phyloP scores from a whole-genome alignment of 2,329 filamentous ascomycete species.

The Lachnum nothofagi region DNA sequence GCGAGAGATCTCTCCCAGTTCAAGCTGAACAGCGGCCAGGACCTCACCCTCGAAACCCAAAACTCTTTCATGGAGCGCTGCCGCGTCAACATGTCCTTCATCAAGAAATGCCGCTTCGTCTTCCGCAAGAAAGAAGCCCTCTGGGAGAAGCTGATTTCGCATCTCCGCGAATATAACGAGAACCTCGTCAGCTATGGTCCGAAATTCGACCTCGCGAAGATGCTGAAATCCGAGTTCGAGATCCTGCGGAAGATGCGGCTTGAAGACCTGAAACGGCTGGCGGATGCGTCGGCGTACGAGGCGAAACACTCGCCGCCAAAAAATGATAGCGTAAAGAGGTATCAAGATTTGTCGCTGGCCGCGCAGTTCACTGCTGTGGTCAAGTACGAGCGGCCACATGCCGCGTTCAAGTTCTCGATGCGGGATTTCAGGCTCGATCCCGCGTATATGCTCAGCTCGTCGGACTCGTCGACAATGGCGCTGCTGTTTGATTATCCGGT shows the following conservation, averaged over 20 bases:
- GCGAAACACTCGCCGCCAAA: constrained; percentile 14
- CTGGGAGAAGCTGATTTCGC: constrained; percentile 21
- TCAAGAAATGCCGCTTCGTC: constrained; percentile 25
- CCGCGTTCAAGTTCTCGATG: constrained; percentile 25
- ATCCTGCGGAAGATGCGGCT: constrained; percentile 20
- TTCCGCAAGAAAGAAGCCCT: constrained; percentile 21
- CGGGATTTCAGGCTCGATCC: constrained; percentile 25
- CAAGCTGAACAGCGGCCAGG: constrained; percentile 19
- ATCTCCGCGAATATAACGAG: constrained; percentile 22
- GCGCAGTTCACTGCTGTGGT: constrained; percentile 25
- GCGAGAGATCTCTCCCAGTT: constrained; percentile 24
- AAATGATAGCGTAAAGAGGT: constrained; percentile 8
- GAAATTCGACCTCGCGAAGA: constrained; percentile 16
- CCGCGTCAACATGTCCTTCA: constrained; percentile 22
- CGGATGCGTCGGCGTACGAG: constrained; percentile 23
- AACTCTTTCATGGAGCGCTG: constrained; percentile 24
- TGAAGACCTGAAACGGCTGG: constrained; percentile 16
- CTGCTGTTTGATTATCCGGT: constrained; percentile 28
- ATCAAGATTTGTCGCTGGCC: constrained; percentile 21
- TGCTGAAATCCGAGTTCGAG: constrained; percentile 24
- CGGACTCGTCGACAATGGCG: constrained; percentile 24
- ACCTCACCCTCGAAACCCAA: constrained; percentile 24
- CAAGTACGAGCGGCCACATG: constrained; percentile 23
- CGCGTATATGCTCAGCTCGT: constrained; percentile 20
- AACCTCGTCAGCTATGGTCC: constrained; percentile 21